phyloP scores from a whole-genome alignment of 2,329 filamentous ascomycete species.

The Apiospora hydei region DNA sequence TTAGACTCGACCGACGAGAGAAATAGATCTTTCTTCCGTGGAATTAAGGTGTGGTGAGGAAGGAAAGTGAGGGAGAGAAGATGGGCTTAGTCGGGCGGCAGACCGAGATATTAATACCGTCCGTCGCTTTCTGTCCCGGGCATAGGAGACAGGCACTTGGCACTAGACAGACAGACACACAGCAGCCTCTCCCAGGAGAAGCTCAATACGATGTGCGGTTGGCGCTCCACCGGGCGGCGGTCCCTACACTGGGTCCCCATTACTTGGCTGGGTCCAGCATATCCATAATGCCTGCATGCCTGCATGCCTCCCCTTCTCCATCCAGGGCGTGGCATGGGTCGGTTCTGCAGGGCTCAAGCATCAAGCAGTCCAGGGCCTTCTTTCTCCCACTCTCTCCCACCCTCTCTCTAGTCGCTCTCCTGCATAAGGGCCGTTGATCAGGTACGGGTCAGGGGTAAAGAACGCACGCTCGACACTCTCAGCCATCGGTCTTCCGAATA shows the following conservation, averaged over 20 bases:
- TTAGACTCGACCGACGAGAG: slow-evolving; percentile 33
- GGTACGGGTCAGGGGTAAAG: slow-evolving; percentile 2
- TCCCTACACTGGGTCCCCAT: slow-evolving; percentile 12
- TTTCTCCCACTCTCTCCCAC: neutral
- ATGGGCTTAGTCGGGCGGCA: neutral
- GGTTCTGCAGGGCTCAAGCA: neutral
- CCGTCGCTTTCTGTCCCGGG: neutral
- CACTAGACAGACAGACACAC: neutral
- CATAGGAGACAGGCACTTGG: neutral
- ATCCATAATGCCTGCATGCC: too few species aligned
- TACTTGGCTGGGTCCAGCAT: neutral
- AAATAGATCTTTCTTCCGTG: slow-evolving; percentile 24
- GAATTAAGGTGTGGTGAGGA: slow-evolving; percentile 29
- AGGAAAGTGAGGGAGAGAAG: neutral
- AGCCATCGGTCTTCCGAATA: neutral
- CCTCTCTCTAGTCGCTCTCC: neutral
- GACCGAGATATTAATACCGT: neutral
- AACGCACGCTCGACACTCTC: neutral
- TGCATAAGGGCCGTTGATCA: slow-evolving; percentile 2
- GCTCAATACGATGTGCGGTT: slow-evolving; percentile 11
- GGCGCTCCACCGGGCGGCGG: slow-evolving; percentile 7
- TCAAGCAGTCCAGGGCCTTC: neutral
- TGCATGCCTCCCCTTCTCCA: neutral
- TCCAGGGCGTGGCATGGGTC: neutral
- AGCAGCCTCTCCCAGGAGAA: neutral